phyloP scores from a whole-genome alignment of 139 green algal genomes.

The Chlorella sp. region DNA sequence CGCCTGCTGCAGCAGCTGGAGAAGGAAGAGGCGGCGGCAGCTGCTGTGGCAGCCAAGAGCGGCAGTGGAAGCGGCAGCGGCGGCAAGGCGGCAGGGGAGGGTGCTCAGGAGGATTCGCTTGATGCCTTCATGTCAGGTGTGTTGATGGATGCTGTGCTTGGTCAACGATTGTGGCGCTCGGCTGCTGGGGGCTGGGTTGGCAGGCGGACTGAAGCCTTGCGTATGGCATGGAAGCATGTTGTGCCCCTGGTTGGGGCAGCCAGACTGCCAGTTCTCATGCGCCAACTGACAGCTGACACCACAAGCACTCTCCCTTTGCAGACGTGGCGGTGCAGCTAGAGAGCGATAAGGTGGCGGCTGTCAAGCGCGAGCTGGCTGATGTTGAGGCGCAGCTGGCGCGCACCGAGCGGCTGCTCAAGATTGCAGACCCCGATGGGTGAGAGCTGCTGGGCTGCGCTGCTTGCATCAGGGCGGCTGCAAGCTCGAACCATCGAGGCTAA shows the following conservation, averaged over 20 bases:
- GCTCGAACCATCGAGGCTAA: too few relatives aligned
- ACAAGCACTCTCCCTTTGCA: neutral
- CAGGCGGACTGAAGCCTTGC: too few relatives aligned
- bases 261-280: too few relatives aligned
- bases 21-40: conserved; percentile 36
- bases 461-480: too few relatives aligned
- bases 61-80: neutral
- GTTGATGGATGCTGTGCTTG: neutral
- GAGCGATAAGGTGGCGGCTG: conserved; percentile 63
- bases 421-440: conserved; percentile 64
- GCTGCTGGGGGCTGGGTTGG: too few relatives aligned
- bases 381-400: conserved; percentile 65
- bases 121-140: conserved; percentile 81
- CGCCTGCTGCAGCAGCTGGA: conserved; percentile 38
- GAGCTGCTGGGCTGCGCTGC: neutral
- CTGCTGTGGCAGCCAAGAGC: conserved; percentile 19
- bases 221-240: too few relatives aligned
- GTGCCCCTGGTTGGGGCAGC: too few relatives aligned
- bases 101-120: conserved; percentile 62
- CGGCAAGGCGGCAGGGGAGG: neutral
- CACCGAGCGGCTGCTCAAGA: conserved; percentile 64
- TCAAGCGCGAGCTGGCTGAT: conserved; percentile 60
- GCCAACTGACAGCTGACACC: neutral
- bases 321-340: conserved; percentile 68
- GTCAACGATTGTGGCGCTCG: too few relatives aligned